phyloP scores from a whole-genome alignment of 1,284 basidiomycete species.

The Kwoniella shivajii region DNA sequence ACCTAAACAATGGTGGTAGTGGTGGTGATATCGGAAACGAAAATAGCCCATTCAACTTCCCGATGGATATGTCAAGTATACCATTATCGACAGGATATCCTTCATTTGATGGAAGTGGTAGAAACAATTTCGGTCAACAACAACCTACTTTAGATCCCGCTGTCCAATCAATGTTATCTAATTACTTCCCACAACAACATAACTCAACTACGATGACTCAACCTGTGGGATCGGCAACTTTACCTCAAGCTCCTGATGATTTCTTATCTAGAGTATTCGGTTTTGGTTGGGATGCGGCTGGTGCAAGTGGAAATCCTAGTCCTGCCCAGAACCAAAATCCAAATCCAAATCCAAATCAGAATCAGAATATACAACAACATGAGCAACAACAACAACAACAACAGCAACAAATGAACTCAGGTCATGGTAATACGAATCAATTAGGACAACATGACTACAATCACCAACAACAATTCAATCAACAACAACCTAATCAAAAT shows the following conservation, averaged over 20 bases:
- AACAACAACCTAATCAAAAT: not conserved
- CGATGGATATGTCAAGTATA: slow-evolving; percentile 25
- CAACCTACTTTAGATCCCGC: slow-evolving; percentile 42
- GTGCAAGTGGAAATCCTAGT: not conserved
- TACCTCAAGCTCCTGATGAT: slow-evolving; percentile 41
- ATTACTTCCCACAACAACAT: slow-evolving; percentile 37
- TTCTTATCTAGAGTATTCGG: slow-evolving; percentile 50
- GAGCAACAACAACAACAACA: slow-evolving; percentile 1
- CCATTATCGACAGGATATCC: slow-evolving; percentile 15
- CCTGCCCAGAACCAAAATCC: not conserved
- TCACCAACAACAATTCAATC: not conserved
- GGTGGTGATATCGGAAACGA: not conserved
- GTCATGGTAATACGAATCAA: not conserved
- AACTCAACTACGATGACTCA: slow-evolving; percentile 3
- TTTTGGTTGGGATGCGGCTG: slow-evolving; percentile 46
- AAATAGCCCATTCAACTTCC: slow-evolving; percentile 34
- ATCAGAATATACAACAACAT: not conserved
- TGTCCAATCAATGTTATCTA: slow-evolving; percentile 44
- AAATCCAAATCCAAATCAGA: not conserved
- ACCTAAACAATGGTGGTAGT: not conserved
- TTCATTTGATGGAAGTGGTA: slow-evolving; percentile 8
- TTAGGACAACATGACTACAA: not conserved
- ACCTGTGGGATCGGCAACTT: slow-evolving; percentile 7
- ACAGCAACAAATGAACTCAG: not conserved
- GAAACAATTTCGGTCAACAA: slow-evolving; percentile 7